Percentiles rank a stretch among this genome's conserved stretches.
phyloP scores from a whole-genome alignment of 495 filamentous ascomycete species.

The Aspergillus mulundensis region DNA sequence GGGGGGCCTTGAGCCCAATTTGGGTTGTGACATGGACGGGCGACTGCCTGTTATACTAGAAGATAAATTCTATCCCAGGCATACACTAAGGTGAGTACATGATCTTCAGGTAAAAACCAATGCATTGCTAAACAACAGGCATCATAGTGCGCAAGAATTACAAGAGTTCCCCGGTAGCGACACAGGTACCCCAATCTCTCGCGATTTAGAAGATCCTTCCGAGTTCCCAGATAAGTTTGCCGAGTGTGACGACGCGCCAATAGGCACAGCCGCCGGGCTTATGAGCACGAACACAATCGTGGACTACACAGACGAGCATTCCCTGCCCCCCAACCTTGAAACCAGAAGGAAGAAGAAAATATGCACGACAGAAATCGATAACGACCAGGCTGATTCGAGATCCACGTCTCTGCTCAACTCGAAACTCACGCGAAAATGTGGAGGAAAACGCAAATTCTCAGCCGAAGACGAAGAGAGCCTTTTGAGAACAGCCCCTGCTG shows the following conservation, averaged over 20 bases:
- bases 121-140: conserved; percentile 14
- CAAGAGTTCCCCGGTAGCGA: conserved; percentile 44
- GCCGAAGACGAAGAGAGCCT: conserved; percentile 45
- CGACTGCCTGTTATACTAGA: conserved; percentile 79
- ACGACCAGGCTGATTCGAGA: conserved; percentile 33
- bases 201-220: conserved; percentile 62
- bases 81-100: conserved; percentile 64
- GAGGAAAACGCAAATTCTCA: conserved; percentile 61
- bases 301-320: conserved; percentile 9
- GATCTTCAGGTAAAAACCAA: background rate
- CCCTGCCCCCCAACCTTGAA: conserved; percentile 34
- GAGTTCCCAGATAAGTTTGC: conserved; percentile 46
- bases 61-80: conserved; percentile 69
- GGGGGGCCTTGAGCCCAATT: conserved; percentile 12
- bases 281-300: conserved; percentile 2
- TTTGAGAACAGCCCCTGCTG: conserved; percentile 20
- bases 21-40: conserved; percentile 47
- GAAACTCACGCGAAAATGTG: conserved; percentile 34
- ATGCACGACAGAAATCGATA: conserved; percentile 28
- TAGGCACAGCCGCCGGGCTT: background rate
- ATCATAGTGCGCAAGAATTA: conserved; percentile 38
- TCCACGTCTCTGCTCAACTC: background rate
- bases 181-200: conserved; percentile 51
- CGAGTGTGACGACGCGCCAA: conserved; percentile 56
- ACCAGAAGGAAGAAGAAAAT: conserved; percentile 46